Percentiles rank a stretch among this genome's conserved stretches.
These are phyloP conservation scores for Chaetomium strumarium DNA, from an alignment of 2,329 filamentous ascomycete species.

Conservation along the genomic window DNA sequence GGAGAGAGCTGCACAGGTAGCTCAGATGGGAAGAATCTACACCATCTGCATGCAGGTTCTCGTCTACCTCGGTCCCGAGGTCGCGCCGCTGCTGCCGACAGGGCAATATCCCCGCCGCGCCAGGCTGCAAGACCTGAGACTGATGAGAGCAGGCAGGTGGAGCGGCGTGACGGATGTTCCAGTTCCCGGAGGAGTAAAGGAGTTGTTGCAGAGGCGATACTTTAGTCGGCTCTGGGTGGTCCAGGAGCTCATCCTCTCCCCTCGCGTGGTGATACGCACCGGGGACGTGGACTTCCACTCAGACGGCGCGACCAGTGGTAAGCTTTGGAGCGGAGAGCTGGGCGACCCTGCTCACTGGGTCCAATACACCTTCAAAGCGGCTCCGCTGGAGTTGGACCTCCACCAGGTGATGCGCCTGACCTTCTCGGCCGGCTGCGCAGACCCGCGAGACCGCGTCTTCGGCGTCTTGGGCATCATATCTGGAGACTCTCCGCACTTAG, in stretches of 20 bases:
- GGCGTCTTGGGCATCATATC: background rate
- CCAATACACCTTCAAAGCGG: background rate
- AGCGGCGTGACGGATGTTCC: no score
- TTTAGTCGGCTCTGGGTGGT: conserved; percentile 4
- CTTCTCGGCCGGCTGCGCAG: background rate
- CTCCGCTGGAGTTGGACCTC: background rate
- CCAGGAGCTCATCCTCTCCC: conserved; percentile 1
- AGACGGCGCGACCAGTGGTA: background rate
- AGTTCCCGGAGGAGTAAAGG: background rate
- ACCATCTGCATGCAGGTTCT: background rate
- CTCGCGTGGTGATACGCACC: background rate
- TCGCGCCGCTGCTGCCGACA: background rate
- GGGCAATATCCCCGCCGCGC: background rate
- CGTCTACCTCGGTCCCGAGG: conserved; percentile 5
- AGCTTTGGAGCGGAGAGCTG: background rate
- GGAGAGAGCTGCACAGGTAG: conserved; percentile 1
- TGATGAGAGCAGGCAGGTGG: no score
- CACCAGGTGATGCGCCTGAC: background rate
- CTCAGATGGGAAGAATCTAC: conserved; percentile 2
- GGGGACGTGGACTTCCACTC: conserved; percentile 1
- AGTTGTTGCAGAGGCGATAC: background rate
- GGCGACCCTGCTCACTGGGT: background rate
- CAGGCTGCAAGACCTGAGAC: background rate
- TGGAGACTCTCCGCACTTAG: background rate
- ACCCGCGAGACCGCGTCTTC: conserved; percentile 2